These are phyloP conservation scores for Salix caprea DNA, from an alignment of 345 rosid species.

Conservation along the genomic window DNA sequence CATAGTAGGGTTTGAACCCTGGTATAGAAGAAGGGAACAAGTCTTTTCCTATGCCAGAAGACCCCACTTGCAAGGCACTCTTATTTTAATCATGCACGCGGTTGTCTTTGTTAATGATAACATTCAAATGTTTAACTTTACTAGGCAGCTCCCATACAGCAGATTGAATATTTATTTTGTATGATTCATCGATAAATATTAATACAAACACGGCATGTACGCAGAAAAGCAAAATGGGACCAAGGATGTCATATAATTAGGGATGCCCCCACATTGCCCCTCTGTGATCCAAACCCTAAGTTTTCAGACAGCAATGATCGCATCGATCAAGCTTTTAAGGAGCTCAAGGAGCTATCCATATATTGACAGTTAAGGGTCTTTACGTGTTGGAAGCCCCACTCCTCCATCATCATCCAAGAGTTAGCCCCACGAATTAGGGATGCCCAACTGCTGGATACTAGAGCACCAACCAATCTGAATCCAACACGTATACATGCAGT, in stretches of 20 bases:
- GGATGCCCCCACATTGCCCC: constrained; percentile 32
- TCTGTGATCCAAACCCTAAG: constrained; percentile 45
- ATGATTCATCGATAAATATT: neutral
- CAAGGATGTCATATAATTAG: constrained; percentile 19
- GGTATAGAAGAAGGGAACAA: rapidly evolving
- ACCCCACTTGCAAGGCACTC: too few species aligned
- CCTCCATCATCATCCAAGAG: constrained; percentile 14
- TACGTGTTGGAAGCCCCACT: constrained; percentile 17
- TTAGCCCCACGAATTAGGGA: constrained; percentile 1
- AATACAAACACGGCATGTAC: neutral
- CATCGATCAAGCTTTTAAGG: constrained; percentile 37
- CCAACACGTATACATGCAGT: neutral
- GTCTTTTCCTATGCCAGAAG: too few species aligned
- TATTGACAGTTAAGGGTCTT: constrained; percentile 32
- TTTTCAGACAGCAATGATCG: constrained; percentile 41
- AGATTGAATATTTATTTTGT: neutral
- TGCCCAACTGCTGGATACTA: neutral
- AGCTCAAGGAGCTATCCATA: constrained; percentile 31
- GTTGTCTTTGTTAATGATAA: neutral
- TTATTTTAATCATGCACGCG: too few species aligned
- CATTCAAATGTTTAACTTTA: neutral
- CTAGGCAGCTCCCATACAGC: too few species aligned
- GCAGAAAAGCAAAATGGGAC: constrained; percentile 5
- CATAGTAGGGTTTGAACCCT: rapidly evolving
- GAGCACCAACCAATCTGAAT: neutral